Base-by-base conservation (phyloP, 2,329 filamentous ascomycete genomes). In the Drechmeria coniospora region DNA sequence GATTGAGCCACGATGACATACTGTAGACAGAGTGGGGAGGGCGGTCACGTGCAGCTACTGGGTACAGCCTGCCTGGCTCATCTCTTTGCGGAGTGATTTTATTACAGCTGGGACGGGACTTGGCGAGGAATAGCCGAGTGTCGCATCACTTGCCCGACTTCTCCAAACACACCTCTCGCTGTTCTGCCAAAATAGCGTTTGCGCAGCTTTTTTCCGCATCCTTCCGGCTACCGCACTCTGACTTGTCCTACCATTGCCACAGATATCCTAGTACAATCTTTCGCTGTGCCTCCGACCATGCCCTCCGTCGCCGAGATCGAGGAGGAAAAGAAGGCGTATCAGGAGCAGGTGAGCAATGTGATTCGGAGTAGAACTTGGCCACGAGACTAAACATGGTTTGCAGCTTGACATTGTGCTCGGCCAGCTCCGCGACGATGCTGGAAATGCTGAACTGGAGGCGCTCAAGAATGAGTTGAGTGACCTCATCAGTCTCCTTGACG, bases 391-490 rank as follows among this genome's bases (percentile, higher is more conserved):
- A 46, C 33, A 18, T 31, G 10, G 35, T 31, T 23, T 32, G 13
- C 44, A 86, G 79, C 71, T 92, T 48, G 80, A 86, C 45, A 74
- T 81, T 21, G 74, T 93, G 33, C 60, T 75, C 44, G 63, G 70
- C 30, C 79, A 80, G 39, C 70, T 92, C 32, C 74, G 78, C 52
- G 74, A 79, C 52, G 81, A 90, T 45, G 76, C 84, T 37, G 76
- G 79, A 33, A 87, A 83, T 53, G 62, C 61, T 44, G 83, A 87
- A 54, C 73, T 92, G 45, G 66, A 76, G 45, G 70, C 67, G 47
- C 70, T 93, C 50, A 76, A 79, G 56, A 61, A 69, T 50, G 83
- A 92, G 64, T 72, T 93, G 57, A 69, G 82, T 63, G 69, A 77
- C 58, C 73, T 82, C 55, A 78, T 95, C 54, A 65, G 68, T 50